These are phyloP conservation scores for Collybia sp. DNA, from an alignment of 768 basidiomycete species.

Conservation along the genomic window DNA sequence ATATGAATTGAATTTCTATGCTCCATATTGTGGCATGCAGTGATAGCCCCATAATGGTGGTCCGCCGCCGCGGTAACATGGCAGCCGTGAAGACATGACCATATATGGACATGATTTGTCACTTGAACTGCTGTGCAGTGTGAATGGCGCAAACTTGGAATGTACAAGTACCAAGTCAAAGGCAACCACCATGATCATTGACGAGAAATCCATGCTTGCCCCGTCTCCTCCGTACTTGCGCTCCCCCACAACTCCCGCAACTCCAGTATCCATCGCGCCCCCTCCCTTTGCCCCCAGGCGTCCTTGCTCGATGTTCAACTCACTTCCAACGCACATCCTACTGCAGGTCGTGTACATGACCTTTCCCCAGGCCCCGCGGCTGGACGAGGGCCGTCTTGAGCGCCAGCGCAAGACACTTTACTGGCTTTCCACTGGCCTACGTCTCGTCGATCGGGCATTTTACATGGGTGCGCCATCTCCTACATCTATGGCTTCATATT, in stretches of 20 bases:
- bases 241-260: too few relatives aligned
- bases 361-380: slow-evolving; percentile 42
- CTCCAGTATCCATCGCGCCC: slow-evolving; percentile 7
- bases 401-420: slow-evolving; percentile 63
- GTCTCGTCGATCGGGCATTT: slow-evolving; percentile 60
- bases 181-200: slow-evolving; percentile 29
- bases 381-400: slow-evolving; percentile 38
- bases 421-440: slow-evolving; percentile 61
- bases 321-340: slow-evolving; percentile 58
- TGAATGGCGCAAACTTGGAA: neutral
- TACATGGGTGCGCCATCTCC: slow-evolving; percentile 50
- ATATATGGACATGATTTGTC: too few relatives aligned
- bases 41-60: too few relatives aligned
- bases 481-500: neutral
- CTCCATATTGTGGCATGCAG: too few relatives aligned
- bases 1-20: too few relatives aligned
- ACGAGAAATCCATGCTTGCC: slow-evolving; percentile 28
- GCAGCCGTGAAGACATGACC: too few relatives aligned
- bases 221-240: slow-evolving; percentile 21
- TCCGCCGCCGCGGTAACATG: too few relatives aligned
- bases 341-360: slow-evolving; percentile 65
- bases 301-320: slow-evolving; percentile 13
- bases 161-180: neutral
- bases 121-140: too few relatives aligned
- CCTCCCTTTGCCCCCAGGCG: slow-evolving; percentile 17